These are phyloP conservation scores for Dendrobium catenatum DNA, from an alignment of 106 monocot genomes.

Conservation along the genomic window DNA sequence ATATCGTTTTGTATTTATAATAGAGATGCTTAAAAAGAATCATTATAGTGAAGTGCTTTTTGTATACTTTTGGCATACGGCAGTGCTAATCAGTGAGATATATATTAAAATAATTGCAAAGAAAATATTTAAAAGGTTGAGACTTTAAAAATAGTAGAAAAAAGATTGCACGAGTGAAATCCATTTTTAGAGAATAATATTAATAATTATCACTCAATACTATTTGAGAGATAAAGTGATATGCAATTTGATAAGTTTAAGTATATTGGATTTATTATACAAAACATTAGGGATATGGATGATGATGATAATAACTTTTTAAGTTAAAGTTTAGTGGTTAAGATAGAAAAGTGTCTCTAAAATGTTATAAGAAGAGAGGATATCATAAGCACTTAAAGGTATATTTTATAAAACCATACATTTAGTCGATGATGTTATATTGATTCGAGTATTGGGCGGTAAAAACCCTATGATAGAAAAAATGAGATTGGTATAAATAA, in stretches of 20 bases:
- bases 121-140: too few species aligned
- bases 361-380: neutral
- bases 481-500: neutral
- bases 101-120: too few species aligned
- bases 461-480: neutral
- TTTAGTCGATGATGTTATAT: neutral
- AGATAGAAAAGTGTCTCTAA: neutral
- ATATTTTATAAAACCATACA: neutral
- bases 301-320: neutral
- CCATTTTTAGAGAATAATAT: neutral
- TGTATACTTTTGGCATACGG: too few species aligned
- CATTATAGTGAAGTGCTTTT: too few species aligned
- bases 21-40: too few species aligned
- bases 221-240: neutral
- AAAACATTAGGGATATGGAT: neutral
- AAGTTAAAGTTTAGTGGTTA: neutral
- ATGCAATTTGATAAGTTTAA: neutral
- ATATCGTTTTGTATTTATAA: too few species aligned
- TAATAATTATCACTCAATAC: neutral
- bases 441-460: neutral
- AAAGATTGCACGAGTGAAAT: too few species aligned
- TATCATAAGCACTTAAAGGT: neutral
- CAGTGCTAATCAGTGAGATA: too few species aligned
- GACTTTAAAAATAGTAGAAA: too few species aligned
- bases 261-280: neutral